Percentiles rank a stretch among this genome's conserved stretches.
These are phyloP conservation scores for Prunus yedoensis DNA, from an alignment of 331 rosid species.

Conservation along the genomic window DNA sequence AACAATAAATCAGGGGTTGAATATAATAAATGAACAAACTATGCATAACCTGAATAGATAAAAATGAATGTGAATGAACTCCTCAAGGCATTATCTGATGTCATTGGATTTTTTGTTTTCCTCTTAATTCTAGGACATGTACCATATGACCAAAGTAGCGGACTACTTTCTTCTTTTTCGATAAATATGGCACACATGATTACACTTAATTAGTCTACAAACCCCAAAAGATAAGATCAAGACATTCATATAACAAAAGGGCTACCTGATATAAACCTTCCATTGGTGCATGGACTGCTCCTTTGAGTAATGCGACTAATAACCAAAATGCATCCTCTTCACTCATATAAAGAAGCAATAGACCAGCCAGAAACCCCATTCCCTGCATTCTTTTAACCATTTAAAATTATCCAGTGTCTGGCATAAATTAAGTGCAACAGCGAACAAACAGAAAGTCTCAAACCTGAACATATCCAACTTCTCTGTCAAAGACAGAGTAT, in stretches of 20 bases:
- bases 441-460: constrained; percentile 24
- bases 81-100: not conserved
- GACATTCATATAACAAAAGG: not conserved
- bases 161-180: not conserved
- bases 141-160: not conserved
- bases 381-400: constrained; percentile 63
- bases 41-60: not conserved
- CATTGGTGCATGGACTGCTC: constrained; percentile 99
- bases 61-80: not conserved
- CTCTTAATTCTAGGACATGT: not conserved
- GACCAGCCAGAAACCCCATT: constrained; percentile 96
- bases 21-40: constrained; percentile 3
- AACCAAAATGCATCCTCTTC: constrained; percentile 99
- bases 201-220: not conserved
- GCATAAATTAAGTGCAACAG: constrained; percentile 17
- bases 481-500: constrained; percentile 90
- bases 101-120: not conserved
- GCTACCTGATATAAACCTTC: constrained; percentile 93
- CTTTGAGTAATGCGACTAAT: constrained; percentile 92
- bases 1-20: constrained; percentile 5
- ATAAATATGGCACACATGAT: not conserved
- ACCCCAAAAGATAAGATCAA: constrained; percentile 8
- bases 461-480: constrained; percentile 99
- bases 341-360: constrained; percentile 95
- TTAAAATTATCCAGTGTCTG: constrained; percentile 20